Percentiles rank a stretch among this genome's conserved stretches.
Conservation (phyloP, 352 stramenopile species). For the Globisporangium abappressorium region DNA sequence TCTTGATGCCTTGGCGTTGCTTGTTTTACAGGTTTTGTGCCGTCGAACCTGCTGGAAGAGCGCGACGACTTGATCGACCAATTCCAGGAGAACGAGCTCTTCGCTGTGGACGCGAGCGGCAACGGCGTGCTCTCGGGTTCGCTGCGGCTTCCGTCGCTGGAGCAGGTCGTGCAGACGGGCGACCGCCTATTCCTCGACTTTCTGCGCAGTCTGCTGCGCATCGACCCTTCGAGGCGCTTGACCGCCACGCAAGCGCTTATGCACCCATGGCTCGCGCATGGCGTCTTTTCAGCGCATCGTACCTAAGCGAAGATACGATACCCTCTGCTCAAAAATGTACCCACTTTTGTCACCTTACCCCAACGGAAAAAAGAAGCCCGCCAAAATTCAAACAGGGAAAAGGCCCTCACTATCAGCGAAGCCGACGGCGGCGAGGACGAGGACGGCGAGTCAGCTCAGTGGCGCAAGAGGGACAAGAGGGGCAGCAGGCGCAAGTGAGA, state of each 20-base stretch:
- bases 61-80: slow-evolving; percentile 51
- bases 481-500: neutral
- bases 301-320: slow-evolving; percentile 22
- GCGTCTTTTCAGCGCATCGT: slow-evolving; percentile 49
- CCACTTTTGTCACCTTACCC: slow-evolving; percentile 15
- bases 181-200: slow-evolving; percentile 69
- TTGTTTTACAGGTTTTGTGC: slow-evolving; percentile 48
- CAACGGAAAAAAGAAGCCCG: slow-evolving; percentile 4
- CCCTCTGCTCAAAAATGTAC: slow-evolving; percentile 1
- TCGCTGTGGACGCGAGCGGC: slow-evolving; percentile 44
- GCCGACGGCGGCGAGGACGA: neutral
- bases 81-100: slow-evolving; percentile 56
- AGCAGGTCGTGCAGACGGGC: slow-evolving; percentile 49
- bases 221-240: slow-evolving; percentile 52
- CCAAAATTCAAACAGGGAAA: slow-evolving; percentile 14
- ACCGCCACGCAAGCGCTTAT: slow-evolving; percentile 53
- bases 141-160: slow-evolving; percentile 41
- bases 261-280: slow-evolving; percentile 64
- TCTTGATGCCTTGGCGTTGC: neutral
- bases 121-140: slow-evolving; percentile 41
- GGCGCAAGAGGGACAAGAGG: neutral
- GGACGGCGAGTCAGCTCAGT: neutral
- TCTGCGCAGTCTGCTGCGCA: slow-evolving; percentile 59
- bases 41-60: slow-evolving; percentile 48
- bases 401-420: neutral